Evolutionary conservation across 2,329 filamentous ascomycete species (phyloP), one percentile per base, ranked within the genome.

Genomic region (Fulvia fulva): DNA sequence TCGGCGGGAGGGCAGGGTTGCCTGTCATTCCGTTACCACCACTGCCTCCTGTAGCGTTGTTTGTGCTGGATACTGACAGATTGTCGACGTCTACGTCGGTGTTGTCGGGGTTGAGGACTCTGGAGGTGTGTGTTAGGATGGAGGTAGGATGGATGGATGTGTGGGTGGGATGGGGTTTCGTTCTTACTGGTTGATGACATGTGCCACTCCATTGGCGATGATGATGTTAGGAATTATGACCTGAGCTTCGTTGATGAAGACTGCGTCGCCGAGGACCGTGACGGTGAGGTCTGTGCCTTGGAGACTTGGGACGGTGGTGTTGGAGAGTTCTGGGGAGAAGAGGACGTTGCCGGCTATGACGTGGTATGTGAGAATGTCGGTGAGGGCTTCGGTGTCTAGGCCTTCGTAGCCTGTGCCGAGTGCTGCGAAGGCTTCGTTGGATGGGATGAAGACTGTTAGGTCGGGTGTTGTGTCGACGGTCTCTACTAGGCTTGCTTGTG

Each of bases 221-320:
- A 58, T 23, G 45, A 58, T 53, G 45, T 61, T 46, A 16, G 58
- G 51, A 5, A 56, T 22, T 11, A 61, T 52, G 7, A 77, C 51
- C 21, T 69, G 65, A 1, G 41, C 63, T 32, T 74, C 74, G 50
- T 73, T 69, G n/a, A 71, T 59, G 2, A 73, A 70, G 14, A 61
- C 60, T 5, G 75, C 63, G 5, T 47, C 67, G 16, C 67, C 74
- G 11, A 73, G 72, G 60, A 80, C 75, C 23, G 62, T 65, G 22
- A 81, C 73, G 6, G 32, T 60, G 3, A 61, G 25, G 8, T 51
- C 25, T 8, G 23, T 37, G 14, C 58, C 58, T 16, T 54, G 34
- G 19, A 55, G 37, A 16, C 43, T 53, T n/a, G 55, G 26, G 5
- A 61, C 51, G 3, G 54, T 53, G 11, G 58, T 59, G 23, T 54